These are phyloP conservation scores for Curvularia verruculosa DNA, from an alignment of 2,329 filamentous ascomycete genomes.

Conservation along the genomic window DNA sequence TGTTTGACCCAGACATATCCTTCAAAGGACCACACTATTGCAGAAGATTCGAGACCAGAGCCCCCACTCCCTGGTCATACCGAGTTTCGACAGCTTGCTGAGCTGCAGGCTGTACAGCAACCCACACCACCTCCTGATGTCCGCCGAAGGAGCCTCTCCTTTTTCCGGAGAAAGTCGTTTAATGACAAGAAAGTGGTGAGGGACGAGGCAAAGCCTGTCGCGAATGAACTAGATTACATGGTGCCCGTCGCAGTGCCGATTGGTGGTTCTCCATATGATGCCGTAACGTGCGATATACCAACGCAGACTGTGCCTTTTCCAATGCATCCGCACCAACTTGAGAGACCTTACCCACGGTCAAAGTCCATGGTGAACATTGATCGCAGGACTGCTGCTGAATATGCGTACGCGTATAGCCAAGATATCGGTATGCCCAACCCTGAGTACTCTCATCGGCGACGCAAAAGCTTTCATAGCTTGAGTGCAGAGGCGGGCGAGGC, in stretches of 20 bases:
- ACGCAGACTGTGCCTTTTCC: conserved; percentile 29
- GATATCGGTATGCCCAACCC: conserved; percentile 34
- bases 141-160: conserved; percentile 37
- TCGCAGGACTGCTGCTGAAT: conserved; percentile 41
- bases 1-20: conserved; percentile 46
- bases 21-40: conserved; percentile 36
- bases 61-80: conserved; percentile 10
- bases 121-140: conserved; percentile 30
- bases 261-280: conserved; percentile 54
- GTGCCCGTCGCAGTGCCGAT: conserved; percentile 51
- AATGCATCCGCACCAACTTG: conserved; percentile 47
- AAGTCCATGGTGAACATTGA: conserved; percentile 47
- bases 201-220: conserved; percentile 20
- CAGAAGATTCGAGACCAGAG: conserved; percentile 13
- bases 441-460: conserved; percentile 29
- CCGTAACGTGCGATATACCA: conserved; percentile 40
- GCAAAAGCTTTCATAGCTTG: conserved; percentile 38
- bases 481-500: conserved; percentile 34
- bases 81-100: conserved; percentile 18
- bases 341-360: conserved; percentile 33
- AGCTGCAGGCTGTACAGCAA: conserved; percentile 33
- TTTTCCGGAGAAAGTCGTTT: conserved; percentile 41
- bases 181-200: conserved; percentile 16
- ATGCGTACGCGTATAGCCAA: conserved; percentile 46
- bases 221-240: conserved; percentile 46